Evolutionary conservation across 352 stramenopile genomes (phyloP), one percentile per base, ranked within the genome.

Genomic region (Hyaloperonospora arabidopsidis): DNA sequence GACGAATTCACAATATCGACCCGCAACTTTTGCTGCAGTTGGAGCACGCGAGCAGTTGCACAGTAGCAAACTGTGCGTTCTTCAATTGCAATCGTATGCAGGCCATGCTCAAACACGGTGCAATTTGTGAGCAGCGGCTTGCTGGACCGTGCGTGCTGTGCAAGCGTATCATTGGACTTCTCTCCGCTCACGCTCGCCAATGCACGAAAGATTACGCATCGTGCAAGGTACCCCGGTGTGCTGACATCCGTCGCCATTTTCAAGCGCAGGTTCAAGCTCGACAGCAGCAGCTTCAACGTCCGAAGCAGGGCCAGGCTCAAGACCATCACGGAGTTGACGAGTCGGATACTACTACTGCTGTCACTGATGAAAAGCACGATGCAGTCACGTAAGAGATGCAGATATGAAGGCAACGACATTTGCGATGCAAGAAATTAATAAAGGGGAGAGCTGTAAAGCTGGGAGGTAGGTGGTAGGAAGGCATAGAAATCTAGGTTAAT

Each of bases 81-180:
- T 87, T 87, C 61, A 92, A 93, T 48, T 95, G 83, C 67, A 80
- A 88, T 28, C 78, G 82, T 21, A 93, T 92, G 81, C 79, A 85
- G 21, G 74, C 84, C 19, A 94, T 95, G 81, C 77, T 95, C 49
- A 89, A 95, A 65, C 86, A 95, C 56, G 86, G 84, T n/a, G 71
- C 73, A 2, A 79, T 79, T 51, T 95, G 86, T 43, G 79, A 93
- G 56, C 78, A 90, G 63, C 78, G 84, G n/a, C 68, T 89, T 18
- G 68, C 79, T 0, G 84, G 84, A 1, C 82, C 82, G 1, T 95
- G 86, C 36, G 76, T 90, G 51, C 56, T 93, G 10, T 95, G 86
- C 68, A 89, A 89, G 52, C 80, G 84, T 21, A 94, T 95, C 54
- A 79, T 88, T 15, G 83, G 83, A 1, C 53, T 95, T 50, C 70